phyloP scores from a whole-genome alignment of 2,329 filamentous ascomycete genomes.

The Fusarium chlamydosporum region DNA sequence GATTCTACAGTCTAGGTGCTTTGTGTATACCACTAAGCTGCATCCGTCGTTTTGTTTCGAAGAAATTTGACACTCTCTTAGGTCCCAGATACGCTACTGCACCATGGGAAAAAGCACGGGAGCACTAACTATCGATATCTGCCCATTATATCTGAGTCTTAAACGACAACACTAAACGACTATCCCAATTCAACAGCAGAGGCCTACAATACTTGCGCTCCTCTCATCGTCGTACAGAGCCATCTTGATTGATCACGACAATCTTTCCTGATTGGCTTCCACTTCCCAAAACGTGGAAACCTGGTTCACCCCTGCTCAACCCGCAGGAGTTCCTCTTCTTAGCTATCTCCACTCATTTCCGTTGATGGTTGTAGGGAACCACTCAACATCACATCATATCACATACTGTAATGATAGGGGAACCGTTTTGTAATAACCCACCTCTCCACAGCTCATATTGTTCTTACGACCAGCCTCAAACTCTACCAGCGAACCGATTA shows the following conservation, averaged over 20 bases:
- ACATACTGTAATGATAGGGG: constrained; percentile 21
- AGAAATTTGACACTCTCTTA: constrained; percentile 17
- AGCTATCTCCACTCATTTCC: constrained; percentile 44
- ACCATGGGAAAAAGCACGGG: constrained; percentile 16
- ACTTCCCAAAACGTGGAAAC: constrained; percentile 16
- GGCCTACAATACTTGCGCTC: constrained; percentile 3
- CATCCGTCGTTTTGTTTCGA: constrained; percentile 42
- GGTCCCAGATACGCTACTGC: constrained; percentile 17
- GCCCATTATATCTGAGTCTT: constrained; percentile 1
- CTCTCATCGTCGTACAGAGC: constrained; percentile 1
- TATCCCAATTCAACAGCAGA: not conserved
- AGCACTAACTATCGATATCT: constrained; percentile 2
- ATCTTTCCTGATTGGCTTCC: constrained; percentile 25
- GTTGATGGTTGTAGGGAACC: constrained; percentile 29
- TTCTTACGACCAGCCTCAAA: constrained; percentile 14
- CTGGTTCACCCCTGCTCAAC: constrained; percentile 25
- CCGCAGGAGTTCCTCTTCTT: constrained; percentile 39
- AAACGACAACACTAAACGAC: not conserved
- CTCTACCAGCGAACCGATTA: not conserved
- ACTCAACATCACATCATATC: constrained; percentile 9
- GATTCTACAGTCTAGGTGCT: constrained; percentile 3
- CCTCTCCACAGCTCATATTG: not conserved
- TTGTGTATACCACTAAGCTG: constrained; percentile 33
- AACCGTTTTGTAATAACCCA: constrained; percentile 5
- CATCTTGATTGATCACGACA: constrained; percentile 8